A percentile compares a stretch with the other conserved stretches of the same genome.
Evolutionary conservation across 805 yeast species (phyloP).

Genomic region (Candida ovalis): DNA sequence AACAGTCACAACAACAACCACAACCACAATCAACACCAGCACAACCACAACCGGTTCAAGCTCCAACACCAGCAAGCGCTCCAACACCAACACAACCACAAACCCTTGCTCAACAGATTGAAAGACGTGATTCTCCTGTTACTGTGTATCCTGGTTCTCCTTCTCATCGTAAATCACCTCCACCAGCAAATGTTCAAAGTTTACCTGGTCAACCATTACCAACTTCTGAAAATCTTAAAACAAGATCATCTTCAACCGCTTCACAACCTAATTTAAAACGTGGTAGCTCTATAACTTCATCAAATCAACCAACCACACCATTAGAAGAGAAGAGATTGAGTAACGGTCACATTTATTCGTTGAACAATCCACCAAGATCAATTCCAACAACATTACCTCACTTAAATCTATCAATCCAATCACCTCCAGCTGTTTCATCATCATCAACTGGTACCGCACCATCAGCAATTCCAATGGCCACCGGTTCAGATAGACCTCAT

Average conservation of each 20-base stretch:
- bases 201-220: slow-evolving; percentile 9
- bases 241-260: slow-evolving; percentile 12
- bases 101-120: slow-evolving; percentile 8
- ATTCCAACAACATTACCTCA: slow-evolving; percentile 19
- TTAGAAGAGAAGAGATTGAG: slow-evolving; percentile 17
- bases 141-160: slow-evolving; percentile 10
- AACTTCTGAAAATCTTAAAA: slow-evolving; percentile 19
- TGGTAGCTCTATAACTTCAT: background rate
- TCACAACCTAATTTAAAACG: slow-evolving; percentile 6
- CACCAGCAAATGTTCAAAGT: slow-evolving; percentile 7
- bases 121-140: background rate
- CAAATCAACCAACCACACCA: slow-evolving; percentile 10
- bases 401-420: slow-evolving; percentile 5
- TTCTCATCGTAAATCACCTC: slow-evolving; percentile 5
- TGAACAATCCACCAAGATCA: slow-evolving; percentile 28
- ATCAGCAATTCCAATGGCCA: background rate
- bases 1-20: slow-evolving; percentile 2
- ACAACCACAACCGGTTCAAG: slow-evolving; percentile 7
- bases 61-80: too few species aligned
- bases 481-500: slow-evolving; percentile 2
- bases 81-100: slow-evolving; percentile 6
- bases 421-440: background rate
- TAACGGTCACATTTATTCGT: slow-evolving; percentile 16
- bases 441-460: slow-evolving; percentile 1
- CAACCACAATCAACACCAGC: slow-evolving; percentile 5